These are phyloP conservation scores for Ceratocystis destructans DNA, from an alignment of 2,329 filamentous ascomycete species.

Conservation along the genomic window DNA sequence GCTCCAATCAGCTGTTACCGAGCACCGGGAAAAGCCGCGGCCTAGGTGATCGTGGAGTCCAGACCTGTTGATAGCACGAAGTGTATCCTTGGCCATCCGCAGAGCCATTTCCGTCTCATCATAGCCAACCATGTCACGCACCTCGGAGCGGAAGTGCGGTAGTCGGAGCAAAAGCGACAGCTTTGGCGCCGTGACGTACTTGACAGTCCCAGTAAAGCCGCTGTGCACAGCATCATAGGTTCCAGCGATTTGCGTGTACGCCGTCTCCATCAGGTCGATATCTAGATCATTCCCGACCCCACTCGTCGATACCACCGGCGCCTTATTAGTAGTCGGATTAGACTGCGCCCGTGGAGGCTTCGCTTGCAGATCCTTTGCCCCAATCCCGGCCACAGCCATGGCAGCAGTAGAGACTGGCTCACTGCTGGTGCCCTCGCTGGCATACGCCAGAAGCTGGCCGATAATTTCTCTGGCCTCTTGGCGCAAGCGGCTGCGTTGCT, in stretches of 20 bases:
- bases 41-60: conserved; percentile 44
- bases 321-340: neutral
- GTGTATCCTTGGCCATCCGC: conserved; percentile 66
- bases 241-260: conserved; percentile 62
- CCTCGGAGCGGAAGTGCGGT: conserved; percentile 53
- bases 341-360: neutral
- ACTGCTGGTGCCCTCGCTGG: conserved; percentile 52
- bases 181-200: conserved; percentile 82
- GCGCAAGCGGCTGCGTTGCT: conserved; percentile 69
- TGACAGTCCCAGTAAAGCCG: conserved; percentile 70
- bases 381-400: neutral
- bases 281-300: conserved; percentile 56
- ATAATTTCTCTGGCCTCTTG: conserved; percentile 75
- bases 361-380: conserved; percentile 5
- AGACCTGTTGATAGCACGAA: conserved; percentile 55
- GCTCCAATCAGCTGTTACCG: conserved; percentile 82
- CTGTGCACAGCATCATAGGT: conserved; percentile 69
- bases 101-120: conserved; percentile 60
- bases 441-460: conserved; percentile 68
- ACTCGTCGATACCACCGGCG: conserved; percentile 5
- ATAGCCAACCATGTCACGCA: conserved; percentile 76
- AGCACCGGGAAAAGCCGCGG: conserved; percentile 56
- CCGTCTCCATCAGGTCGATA: conserved; percentile 81
- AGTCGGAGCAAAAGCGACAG: conserved; percentile 69
- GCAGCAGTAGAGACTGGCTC: conserved; percentile 6